Evolutionary conservation across 495 filamentous ascomycete genomes (phyloP).

Genomic region (Trichoderma virens): DNA sequence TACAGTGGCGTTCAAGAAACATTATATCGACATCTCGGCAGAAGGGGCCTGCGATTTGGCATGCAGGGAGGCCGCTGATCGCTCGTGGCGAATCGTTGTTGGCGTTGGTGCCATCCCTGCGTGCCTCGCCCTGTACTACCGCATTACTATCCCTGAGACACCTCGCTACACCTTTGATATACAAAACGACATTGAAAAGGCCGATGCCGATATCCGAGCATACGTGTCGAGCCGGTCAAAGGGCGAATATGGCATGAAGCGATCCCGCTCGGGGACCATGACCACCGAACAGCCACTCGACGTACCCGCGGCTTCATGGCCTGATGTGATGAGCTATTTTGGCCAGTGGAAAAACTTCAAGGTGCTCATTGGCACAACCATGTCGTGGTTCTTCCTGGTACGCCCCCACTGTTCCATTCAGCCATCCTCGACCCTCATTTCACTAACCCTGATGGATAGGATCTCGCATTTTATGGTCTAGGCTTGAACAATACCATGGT

Average conservation of each 20-base stretch:
- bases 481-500: conserved; percentile 69
- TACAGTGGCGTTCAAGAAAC: conserved; percentile 59
- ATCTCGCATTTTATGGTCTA: conserved; percentile 69
- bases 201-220: conserved; percentile 55
- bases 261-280: not conserved
- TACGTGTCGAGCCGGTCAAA: conserved; percentile 52
- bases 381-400: conserved; percentile 72
- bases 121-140: conserved; percentile 65
- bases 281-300: conserved; percentile 31
- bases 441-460: conserved; percentile 15
- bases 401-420: conserved; percentile 25
- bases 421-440: too few relatives aligned
- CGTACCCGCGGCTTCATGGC: conserved; percentile 56
- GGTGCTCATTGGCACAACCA: conserved; percentile 67
- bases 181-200: conserved; percentile 59
- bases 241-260: conserved; percentile 32
- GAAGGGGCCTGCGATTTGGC: conserved; percentile 45
- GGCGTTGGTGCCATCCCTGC: conserved; percentile 73
- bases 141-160: conserved; percentile 74
- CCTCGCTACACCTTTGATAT: conserved; percentile 76
- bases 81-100: conserved; percentile 76
- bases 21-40: conserved; percentile 42
- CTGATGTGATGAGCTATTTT: conserved; percentile 58
- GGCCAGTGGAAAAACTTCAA: conserved; percentile 64
- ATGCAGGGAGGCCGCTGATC: conserved; percentile 65